Base-by-base conservation (phyloP, 441 rosid genomes). In the Erodium trifolium region DNA sequence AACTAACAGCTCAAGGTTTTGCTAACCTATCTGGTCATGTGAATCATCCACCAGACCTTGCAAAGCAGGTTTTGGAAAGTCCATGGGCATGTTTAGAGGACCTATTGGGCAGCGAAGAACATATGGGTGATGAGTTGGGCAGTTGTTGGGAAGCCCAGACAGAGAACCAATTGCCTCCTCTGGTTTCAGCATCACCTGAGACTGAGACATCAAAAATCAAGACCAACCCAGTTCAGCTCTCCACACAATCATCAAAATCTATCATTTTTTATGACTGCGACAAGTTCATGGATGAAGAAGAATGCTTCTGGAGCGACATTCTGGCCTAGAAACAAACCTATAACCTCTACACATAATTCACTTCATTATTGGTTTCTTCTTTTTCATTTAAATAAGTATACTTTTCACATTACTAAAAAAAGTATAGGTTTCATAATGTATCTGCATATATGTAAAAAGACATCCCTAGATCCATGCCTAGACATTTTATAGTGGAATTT, bases 261-360 rank as follows among this genome's bases (percentile, higher is more conserved):
- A 41, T 78, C 4, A 55, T 75, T n/a, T 80, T 77, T 49, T 87
- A 85, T 64, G 85, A 75, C 68, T 82, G 77, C 81, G 84, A 82
- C 64, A 85, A 79, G 34, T 75, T 83, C 62, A 67, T 85, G 68
- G 86, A 86, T 53, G 86, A 86, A 63, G 87, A 81, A 72, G 66
- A 72, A 23, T 75, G 72, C 70, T 84, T 70, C 76, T 88, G 91
- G 91, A 80, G 80, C 73, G 88, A 85, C 3, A 73, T 88, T 73
- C 82, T 88, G 16, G 80, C 86, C 80, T 85, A 84, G 67, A 4
- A 53, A 53, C 19, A 51, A 4, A 23, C 59, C 59, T 51, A 51
- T 51, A 13, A 51, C n/a, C 59, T 51, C 59, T 18, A 57, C 63
- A 57, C 10, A 57, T 5, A 18, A 57, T 17, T 57, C 63, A 57